Conservation (phyloP, 805 yeast genomes). For the Lipomyces orientalis region DNA sequence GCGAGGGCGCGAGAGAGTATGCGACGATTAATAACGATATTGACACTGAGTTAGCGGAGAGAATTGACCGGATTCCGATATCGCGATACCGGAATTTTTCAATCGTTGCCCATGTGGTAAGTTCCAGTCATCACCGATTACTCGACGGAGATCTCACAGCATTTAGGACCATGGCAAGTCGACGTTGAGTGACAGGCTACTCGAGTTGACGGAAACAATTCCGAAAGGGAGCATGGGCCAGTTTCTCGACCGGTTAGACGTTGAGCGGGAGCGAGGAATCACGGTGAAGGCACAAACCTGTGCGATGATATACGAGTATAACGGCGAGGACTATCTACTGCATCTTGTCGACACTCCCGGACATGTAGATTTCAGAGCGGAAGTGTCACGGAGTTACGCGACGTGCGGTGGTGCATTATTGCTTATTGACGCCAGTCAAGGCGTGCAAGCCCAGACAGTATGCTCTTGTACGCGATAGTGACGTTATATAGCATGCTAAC, state of each 20-base stretch:
- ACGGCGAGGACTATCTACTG: slow-evolving; percentile 74
- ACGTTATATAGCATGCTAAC: neutral
- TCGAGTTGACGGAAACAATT: slow-evolving; percentile 89
- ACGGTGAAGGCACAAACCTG: slow-evolving; percentile 98
- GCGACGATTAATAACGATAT: slow-evolving; percentile 11
- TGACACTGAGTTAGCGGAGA: slow-evolving; percentile 51
- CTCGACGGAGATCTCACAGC: neutral
- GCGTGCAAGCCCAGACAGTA: slow-evolving; percentile 95
- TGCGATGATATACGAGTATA: slow-evolving; percentile 79
- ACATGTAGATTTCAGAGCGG: slow-evolving; percentile 94
- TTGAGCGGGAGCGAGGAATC: slow-evolving; percentile 94
- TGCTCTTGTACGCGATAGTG: neutral
- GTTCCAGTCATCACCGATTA: neutral
- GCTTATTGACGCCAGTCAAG: slow-evolving; percentile 92
- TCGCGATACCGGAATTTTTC: slow-evolving; percentile 87
- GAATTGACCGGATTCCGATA: slow-evolving; percentile 80
- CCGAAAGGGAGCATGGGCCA: slow-evolving; percentile 73
- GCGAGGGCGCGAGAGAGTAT: neutral
- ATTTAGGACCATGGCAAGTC: slow-evolving; percentile 64
- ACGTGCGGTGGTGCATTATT: slow-evolving; percentile 94
- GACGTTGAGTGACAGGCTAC: slow-evolving; percentile 83
- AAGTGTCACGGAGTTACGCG: slow-evolving; percentile 91
- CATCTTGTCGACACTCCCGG: slow-evolving; percentile 98
- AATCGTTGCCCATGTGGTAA: slow-evolving; percentile 85
- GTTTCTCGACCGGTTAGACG: slow-evolving; percentile 88